phyloP scores from a whole-genome alignment of 1,139 yeast species.

The Debaryomycetaceae sp. region DNA sequence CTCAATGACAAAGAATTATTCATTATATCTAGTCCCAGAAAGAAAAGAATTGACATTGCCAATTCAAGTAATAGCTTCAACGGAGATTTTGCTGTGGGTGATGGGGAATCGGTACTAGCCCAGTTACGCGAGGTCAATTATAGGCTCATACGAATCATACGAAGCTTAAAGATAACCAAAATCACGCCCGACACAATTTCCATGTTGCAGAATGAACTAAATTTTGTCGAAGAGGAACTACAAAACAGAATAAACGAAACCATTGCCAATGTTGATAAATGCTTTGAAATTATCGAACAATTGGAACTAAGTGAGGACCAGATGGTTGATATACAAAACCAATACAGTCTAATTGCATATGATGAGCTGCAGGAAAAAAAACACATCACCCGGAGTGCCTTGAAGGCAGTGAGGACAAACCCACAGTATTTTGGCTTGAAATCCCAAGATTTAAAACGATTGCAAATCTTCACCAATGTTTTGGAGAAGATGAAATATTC shows the following conservation, averaged over 20 bases:
- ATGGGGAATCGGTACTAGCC: neutral
- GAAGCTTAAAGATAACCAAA: slow-evolving; percentile 36
- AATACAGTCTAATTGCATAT: slow-evolving; percentile 15
- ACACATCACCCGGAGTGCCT: slow-evolving; percentile 35
- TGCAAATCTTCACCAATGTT: slow-evolving; percentile 24
- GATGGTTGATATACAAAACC: slow-evolving; percentile 30
- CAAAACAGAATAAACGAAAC: slow-evolving; percentile 22
- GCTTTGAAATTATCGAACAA: slow-evolving; percentile 24
- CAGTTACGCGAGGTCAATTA: slow-evolving; percentile 35
- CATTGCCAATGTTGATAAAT: slow-evolving; percentile 19
- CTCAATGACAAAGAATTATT: slow-evolving; percentile 21
- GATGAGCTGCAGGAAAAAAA: slow-evolving; percentile 6
- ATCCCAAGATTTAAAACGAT: slow-evolving; percentile 30
- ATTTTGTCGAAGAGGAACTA: slow-evolving; percentile 23
- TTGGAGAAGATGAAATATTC: slow-evolving; percentile 27
- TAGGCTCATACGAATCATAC: slow-evolving; percentile 32
- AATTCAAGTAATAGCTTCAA: neutral
- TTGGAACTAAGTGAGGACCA: slow-evolving; percentile 35
- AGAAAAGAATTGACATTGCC: slow-evolving; percentile 9
- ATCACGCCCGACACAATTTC: slow-evolving; percentile 29
- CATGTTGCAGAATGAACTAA: slow-evolving; percentile 23
- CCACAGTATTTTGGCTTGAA: slow-evolving; percentile 43
- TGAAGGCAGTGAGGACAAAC: slow-evolving; percentile 31
- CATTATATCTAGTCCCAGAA: slow-evolving; percentile 40
- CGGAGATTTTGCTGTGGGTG: neutral